Conservation (phyloP, 202 grass and related monocot genomes). For the Schoenoplectus tabernaemontani region DNA sequence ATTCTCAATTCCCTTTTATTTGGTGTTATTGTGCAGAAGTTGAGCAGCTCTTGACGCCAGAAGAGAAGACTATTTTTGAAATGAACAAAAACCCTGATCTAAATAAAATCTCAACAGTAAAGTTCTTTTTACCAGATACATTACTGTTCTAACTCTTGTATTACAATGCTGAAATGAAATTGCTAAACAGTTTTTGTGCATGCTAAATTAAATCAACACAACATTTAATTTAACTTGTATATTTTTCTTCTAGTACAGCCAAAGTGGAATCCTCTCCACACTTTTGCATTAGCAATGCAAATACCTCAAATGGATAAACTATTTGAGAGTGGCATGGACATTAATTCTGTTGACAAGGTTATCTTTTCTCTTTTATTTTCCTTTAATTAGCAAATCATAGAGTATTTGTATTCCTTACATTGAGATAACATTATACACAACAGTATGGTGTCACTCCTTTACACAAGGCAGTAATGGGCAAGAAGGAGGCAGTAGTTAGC, state of each 20-base stretch:
- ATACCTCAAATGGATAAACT: slow-evolving; percentile 86
- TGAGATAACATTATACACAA: slow-evolving; percentile 27
- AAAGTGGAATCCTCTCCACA: slow-evolving; percentile 84
- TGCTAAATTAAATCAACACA: not conserved
- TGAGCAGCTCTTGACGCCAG: slow-evolving; percentile 55
- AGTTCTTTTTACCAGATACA: slow-evolving; percentile 10
- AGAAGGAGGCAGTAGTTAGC: slow-evolving; percentile 91
- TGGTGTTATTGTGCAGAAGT: slow-evolving; percentile 39
- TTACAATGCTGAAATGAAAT: not conserved
- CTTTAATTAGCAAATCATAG: not conserved
- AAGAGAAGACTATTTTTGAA: slow-evolving; percentile 77
- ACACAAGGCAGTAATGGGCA: slow-evolving; percentile 78
- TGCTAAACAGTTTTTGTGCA: not conserved
- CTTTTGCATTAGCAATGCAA: slow-evolving; percentile 51
- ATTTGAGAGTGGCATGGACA: slow-evolving; percentile 56
- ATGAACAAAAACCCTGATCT: slow-evolving; percentile 37
- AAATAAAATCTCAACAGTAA: slow-evolving; percentile 69
- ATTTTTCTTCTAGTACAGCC: slow-evolving; percentile 42
- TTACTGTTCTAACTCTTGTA: not conserved
- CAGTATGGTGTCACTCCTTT: slow-evolving; percentile 83
- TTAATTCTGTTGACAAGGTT: slow-evolving; percentile 64
- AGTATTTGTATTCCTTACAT: not conserved
- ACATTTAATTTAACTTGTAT: not conserved
- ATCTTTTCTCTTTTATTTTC: not conserved
- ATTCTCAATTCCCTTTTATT: not conserved